Conservation (phyloP, 768 basidiomycete genomes). For the Rhodosporidiobolus odoratus region DNA sequence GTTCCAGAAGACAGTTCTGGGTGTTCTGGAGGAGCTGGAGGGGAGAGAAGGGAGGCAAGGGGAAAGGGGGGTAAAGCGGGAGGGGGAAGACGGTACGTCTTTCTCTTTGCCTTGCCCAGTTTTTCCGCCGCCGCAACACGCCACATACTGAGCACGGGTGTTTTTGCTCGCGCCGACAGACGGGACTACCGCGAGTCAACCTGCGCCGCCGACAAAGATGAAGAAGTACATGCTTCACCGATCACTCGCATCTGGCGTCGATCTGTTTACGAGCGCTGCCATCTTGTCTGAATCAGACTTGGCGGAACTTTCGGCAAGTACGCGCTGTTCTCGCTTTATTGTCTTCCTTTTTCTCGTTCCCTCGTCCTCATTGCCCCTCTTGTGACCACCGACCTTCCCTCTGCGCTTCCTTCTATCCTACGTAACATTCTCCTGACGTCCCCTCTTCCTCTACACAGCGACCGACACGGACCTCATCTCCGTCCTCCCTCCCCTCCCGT, state of each 20-base stretch:
- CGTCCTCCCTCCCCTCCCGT: constrained; percentile 8
- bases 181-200: not conserved
- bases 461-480: constrained; percentile 26
- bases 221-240: constrained; percentile 28
- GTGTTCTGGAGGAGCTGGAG: constrained; percentile 20
- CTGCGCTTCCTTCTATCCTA: not conserved
- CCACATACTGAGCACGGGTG: no score
- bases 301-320: not conserved
- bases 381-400: not conserved
- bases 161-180: not conserved
- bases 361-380: not conserved
- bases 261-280: constrained; percentile 27
- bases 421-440: not conserved
- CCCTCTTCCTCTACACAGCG: not conserved
- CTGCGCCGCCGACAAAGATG: not conserved
- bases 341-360: not conserved
- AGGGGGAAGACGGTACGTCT: not conserved
- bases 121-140: no score
- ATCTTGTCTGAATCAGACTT: constrained; percentile 14
- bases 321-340: not conserved
- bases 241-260: constrained; percentile 13
- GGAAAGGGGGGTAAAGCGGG: not conserved
- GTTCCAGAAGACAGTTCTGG: constrained; percentile 8
- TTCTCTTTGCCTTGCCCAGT: not conserved
- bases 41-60: not conserved